These are phyloP conservation scores for Triangularia setosa DNA, from an alignment of 2,329 filamentous ascomycete species.

Conservation along the genomic window DNA sequence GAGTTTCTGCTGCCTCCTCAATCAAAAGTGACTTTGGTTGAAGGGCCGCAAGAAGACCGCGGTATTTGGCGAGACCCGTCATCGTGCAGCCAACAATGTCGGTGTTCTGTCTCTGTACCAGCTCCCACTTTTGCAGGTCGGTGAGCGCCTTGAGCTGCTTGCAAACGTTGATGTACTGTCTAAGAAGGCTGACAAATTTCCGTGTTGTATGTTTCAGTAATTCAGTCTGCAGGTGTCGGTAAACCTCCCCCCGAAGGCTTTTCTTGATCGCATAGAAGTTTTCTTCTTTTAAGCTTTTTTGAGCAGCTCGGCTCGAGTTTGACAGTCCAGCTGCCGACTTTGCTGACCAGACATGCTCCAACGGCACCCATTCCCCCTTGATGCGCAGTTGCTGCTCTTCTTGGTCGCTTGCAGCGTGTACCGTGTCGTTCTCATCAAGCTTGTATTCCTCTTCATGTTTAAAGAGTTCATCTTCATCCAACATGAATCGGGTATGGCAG, in stretches of 20 bases:
- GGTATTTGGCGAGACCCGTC: constrained; percentile 77
- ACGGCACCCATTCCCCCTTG: constrained; percentile 39
- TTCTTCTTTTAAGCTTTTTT: constrained; percentile 23
- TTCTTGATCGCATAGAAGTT: constrained; percentile 60
- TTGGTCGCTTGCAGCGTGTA: constrained; percentile 35
- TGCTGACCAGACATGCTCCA: constrained; percentile 41
- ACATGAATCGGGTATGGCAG: constrained; percentile 40
- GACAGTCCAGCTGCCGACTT: constrained; percentile 26
- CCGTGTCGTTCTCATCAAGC: constrained; percentile 43
- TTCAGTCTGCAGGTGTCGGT: constrained; percentile 57
- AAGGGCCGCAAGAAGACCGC: constrained; percentile 62
- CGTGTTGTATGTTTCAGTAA: constrained; percentile 46
- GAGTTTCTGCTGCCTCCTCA: constrained; percentile 76
- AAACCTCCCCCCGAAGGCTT: constrained; percentile 58
- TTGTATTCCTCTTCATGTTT: constrained; percentile 47
- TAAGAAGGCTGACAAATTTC: constrained; percentile 47
- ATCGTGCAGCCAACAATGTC: constrained; percentile 66
- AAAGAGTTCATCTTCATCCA: constrained; percentile 24
- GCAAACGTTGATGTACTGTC: constrained; percentile 47
- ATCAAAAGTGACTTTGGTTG: constrained; percentile 67
- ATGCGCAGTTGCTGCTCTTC: constrained; percentile 39
- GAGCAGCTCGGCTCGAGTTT: constrained; percentile 14
- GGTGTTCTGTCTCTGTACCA: constrained; percentile 36
- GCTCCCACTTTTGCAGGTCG: constrained; percentile 53
- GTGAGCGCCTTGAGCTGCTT: constrained; percentile 52